These are phyloP conservation scores for Xylogone sp. DNA, from an alignment of 2,329 filamentous ascomycete genomes.

Conservation along the genomic window DNA sequence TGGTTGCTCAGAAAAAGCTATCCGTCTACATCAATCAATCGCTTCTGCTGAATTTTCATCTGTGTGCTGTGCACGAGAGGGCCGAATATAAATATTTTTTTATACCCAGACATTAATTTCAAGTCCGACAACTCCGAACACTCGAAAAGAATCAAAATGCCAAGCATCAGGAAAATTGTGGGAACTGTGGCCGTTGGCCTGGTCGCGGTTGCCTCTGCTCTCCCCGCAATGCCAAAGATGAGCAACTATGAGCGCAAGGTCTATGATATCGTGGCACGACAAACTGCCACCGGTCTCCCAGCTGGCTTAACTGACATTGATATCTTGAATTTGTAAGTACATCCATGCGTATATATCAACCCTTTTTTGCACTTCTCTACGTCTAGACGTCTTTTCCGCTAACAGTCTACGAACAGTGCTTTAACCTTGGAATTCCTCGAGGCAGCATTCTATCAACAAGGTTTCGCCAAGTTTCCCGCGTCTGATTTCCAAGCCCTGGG, in stretches of 20 bases:
- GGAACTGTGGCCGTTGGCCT: conserved; percentile 22
- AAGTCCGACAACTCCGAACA: background rate
- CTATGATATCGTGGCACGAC: conserved; percentile 21
- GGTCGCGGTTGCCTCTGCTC: conserved; percentile 17
- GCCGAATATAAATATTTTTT: background rate
- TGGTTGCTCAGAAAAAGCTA: conserved; percentile 15
- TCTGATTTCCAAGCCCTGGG: conserved; percentile 62
- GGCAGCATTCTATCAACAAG: conserved; percentile 67
- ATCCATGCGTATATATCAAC: too few species aligned
- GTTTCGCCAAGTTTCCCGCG: conserved; percentile 63
- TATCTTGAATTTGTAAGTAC: conserved; percentile 53
- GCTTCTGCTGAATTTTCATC: conserved; percentile 1
- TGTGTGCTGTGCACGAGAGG: conserved; percentile 1
- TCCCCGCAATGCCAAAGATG: conserved; percentile 24
- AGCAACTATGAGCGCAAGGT: conserved; percentile 17
- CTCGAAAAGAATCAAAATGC: conserved; percentile 19
- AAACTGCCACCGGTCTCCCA: conserved; percentile 27
- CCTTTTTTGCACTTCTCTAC: background rate
- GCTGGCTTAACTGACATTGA: conserved; percentile 43
- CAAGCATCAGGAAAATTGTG: conserved; percentile 24
- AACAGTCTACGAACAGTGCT: conserved; percentile 44
- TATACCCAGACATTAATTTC: conserved; percentile 1
- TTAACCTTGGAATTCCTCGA: conserved; percentile 74
- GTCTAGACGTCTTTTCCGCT: background rate
- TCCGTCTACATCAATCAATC: conserved; percentile 1